Base-by-base conservation (phyloP, 192 early-diverging fungal species). In the Coemansia sp. region DNA sequence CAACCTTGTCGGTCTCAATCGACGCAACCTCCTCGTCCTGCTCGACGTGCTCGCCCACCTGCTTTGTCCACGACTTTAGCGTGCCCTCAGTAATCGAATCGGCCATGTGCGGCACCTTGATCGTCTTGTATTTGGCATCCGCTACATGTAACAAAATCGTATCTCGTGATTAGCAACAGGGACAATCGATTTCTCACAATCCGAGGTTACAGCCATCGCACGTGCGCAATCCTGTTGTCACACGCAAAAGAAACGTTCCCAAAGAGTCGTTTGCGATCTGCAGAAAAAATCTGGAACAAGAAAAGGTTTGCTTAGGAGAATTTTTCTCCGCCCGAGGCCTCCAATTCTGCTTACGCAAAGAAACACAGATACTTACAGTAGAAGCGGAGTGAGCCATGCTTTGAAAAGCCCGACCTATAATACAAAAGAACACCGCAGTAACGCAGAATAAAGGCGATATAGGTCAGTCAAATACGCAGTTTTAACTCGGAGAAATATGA, bases 1-100 rank as follows among this genome's bases (percentile, higher is more conserved):
- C 97, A 64, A 99, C 88, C 87, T 99, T 99, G 86, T 99, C 97
- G 37, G 97, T 99, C 74, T 99, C 97, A 54, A 99, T 98, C 37
- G 94, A 95, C 17, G 94, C 94, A 32, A 98, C 86, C 70, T 92
- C 92, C 69, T 99, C 97, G 66, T 99, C 97, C 65, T 92, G 85
- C 63, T 86, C 85, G 65, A 99, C 90, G 79, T 87, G 96, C 62
- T 99, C 95, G 70, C 97, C 97, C 41, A 95, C 88, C 85, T 96
- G 89, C 85, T 97, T 99, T 81, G 88, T 87, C 94, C 94, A 98
- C 62, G 91, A 85, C 73, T 94, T 91, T 60, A 99, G 79, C 14
- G 95, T 98, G 56, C 97, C 97, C 75, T 99, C 97, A 37, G 94
- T 92, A 77, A 99, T 97, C 24, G 94, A 97, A 70, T 99, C 97